Evolutionary conservation across 2,329 filamentous ascomycete genomes (phyloP), one percentile per base, ranked within the genome.

Genomic region (Phialocephala sp.): DNA sequence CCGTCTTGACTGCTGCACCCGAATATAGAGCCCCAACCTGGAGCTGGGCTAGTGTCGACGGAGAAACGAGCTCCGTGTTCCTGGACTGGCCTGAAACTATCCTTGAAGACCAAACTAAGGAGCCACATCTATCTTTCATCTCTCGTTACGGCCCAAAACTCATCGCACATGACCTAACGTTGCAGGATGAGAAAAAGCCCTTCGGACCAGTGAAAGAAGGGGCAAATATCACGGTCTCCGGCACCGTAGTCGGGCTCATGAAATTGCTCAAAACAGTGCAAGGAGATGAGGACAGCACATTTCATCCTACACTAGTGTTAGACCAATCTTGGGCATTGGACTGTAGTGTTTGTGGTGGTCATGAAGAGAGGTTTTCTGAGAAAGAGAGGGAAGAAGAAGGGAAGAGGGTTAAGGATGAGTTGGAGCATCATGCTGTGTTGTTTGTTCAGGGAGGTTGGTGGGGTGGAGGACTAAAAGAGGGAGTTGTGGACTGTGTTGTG

Each of bases 1-100:
- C 24, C 1, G 45, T 64, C 22, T 37, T 67, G 2, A 39, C 57
- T 1, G 36, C 62, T 4, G 12, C 61, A 5, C 18, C 27, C 27
- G 59, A 8, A 18, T 67, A 67, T 32, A 37, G 58, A 43, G 62
- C 62, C 2, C 65, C 65, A 9, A 67, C 14, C 54, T 56, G 64
- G 47, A 63, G 60, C 35, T 54, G 39, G 45, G 36, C 39, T 15
- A 66, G 64, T 54, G 47, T 64, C 4, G 60, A 66, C 32, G 64
- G 62, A 12, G 18, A 52, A 2, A 65, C 45, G 2, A 58, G 41
- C 24, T 41, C 50, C 2, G 5, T 24, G 18, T 47, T 50, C 27
- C 12, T 58, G 4, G 22, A 4, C 12, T 58, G 39, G 41, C 52
- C 58, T 18, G 39, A 45, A 36, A 62, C 50, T n/a, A 47, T 58